A percentile compares a stretch with the other conserved stretches of the same genome.
phyloP scores from a whole-genome alignment of 768 basidiomycete genomes.

The Boletus vermiculosoides region DNA sequence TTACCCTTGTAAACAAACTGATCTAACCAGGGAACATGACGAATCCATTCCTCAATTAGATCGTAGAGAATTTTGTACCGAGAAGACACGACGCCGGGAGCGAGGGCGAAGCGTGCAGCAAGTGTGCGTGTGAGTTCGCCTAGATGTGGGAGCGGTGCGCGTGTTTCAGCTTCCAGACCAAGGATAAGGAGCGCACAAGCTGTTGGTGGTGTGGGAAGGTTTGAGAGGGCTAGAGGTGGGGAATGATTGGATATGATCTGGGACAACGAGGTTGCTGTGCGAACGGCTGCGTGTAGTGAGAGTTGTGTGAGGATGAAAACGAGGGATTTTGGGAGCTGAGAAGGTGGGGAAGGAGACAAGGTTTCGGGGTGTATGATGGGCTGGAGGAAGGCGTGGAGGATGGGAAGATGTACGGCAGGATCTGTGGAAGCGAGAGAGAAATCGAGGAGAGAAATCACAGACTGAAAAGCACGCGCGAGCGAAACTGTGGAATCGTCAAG shows the following conservation, averaged over 20 bases:
- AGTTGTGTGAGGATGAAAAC: slow-evolving; percentile 38
- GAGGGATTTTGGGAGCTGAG: slow-evolving; percentile 35
- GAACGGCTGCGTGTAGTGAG: slow-evolving; percentile 39
- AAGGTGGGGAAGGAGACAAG: slow-evolving; percentile 22
- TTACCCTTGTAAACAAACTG: slow-evolving; percentile 44
- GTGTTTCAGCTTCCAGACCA: slow-evolving; percentile 65
- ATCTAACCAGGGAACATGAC: slow-evolving; percentile 73
- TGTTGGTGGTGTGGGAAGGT: slow-evolving; percentile 44
- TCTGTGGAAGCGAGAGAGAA: slow-evolving; percentile 54
- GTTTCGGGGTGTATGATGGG: slow-evolving; percentile 36
- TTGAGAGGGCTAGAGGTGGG: slow-evolving; percentile 40
- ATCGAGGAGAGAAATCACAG: slow-evolving; percentile 51
- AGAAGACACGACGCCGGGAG: slow-evolving; percentile 57
- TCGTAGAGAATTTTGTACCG: slow-evolving; percentile 70
- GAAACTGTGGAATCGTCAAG: slow-evolving; percentile 51
- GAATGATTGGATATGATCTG: slow-evolving; percentile 41
- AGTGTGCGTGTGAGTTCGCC: slow-evolving; percentile 58
- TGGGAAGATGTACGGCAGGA: slow-evolving; percentile 57
- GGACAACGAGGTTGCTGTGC: slow-evolving; percentile 46
- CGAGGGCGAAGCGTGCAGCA: slow-evolving; percentile 48
- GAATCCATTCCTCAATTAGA: slow-evolving; percentile 55
- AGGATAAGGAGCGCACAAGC: slow-evolving; percentile 72
- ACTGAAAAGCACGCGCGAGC: slow-evolving; percentile 55
- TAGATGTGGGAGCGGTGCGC: slow-evolving; percentile 50
- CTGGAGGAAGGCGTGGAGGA: slow-evolving; percentile 53